phyloP scores from a whole-genome alignment of 2,329 filamentous ascomycete species.

The Bipolaris bicolor region DNA sequence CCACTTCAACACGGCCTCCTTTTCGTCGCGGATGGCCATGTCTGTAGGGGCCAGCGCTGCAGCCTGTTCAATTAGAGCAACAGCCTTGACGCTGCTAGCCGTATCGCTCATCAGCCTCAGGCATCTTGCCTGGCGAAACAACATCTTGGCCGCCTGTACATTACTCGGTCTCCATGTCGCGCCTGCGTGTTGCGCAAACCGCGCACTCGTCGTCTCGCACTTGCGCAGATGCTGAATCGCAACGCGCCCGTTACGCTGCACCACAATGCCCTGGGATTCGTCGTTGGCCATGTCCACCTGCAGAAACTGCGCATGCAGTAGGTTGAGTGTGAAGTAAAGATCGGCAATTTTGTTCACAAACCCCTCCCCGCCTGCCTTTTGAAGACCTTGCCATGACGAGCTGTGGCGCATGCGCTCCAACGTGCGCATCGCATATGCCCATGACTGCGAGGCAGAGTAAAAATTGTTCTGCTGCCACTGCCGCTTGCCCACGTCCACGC shows the following conservation, averaged over 20 bases:
- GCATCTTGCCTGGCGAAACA: slow-evolving; percentile 31
- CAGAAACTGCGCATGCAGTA: slow-evolving; percentile 31
- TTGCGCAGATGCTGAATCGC: slow-evolving; percentile 27
- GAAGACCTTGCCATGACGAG: slow-evolving; percentile 31
- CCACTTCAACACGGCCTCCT: slow-evolving; percentile 24
- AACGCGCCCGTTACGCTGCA: slow-evolving; percentile 23
- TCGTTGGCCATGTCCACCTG: slow-evolving; percentile 32
- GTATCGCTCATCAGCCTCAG: slow-evolving; percentile 23
- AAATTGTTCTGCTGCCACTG: slow-evolving; percentile 36
- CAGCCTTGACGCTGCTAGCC: slow-evolving; percentile 19
- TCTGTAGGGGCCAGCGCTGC: slow-evolving; percentile 26
- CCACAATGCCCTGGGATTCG: background rate
- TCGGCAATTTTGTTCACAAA: slow-evolving; percentile 35
- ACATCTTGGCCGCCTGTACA: slow-evolving; percentile 32
- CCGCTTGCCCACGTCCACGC: slow-evolving; percentile 35
- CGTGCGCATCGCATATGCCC: slow-evolving; percentile 32
- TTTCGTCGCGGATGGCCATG: slow-evolving; percentile 27
- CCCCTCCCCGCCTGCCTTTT: slow-evolving; percentile 26
- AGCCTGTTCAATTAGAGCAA: slow-evolving; percentile 27
- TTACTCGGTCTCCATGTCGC: slow-evolving; percentile 35
- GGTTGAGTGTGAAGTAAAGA: slow-evolving; percentile 34
- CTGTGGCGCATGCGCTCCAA: slow-evolving; percentile 38
- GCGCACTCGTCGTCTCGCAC: slow-evolving; percentile 30
- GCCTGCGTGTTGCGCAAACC: slow-evolving; percentile 32
- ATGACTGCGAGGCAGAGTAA: slow-evolving; percentile 27